These are phyloP conservation scores for Dianthus caryophyllus DNA, from an alignment of 148 eudicot species.

Conservation along the genomic window DNA sequence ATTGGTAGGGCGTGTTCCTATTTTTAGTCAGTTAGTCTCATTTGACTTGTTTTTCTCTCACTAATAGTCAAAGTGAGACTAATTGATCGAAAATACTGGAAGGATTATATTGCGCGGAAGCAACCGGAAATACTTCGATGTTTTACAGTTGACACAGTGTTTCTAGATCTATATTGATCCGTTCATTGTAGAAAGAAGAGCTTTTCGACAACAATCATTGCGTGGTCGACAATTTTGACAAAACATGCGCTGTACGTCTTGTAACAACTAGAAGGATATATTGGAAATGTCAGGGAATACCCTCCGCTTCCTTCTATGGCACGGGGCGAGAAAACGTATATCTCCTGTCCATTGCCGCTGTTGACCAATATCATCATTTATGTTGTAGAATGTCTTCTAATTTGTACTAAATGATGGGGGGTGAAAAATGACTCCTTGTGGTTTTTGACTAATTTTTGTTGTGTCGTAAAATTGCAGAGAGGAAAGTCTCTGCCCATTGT, in stretches of 20 bases:
- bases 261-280: neutral
- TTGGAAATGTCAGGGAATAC: neutral
- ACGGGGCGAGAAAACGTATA: neutral
- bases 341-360: conserved; percentile 2
- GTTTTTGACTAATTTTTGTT: neutral
- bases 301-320: neutral
- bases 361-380: conserved; percentile 9
- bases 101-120: conserved; percentile 11
- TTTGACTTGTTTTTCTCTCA: no score
- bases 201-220: neutral
- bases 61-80: no score
- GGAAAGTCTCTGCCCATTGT: no score
- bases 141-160: neutral
- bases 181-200: conserved; percentile 18
- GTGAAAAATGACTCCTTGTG: conserved; percentile 6
- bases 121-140: conserved; percentile 7
- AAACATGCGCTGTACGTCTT: no score
- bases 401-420: conserved; percentile 9
- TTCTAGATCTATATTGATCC: conserved; percentile 13
- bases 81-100: no score
- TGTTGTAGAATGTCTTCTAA: conserved; percentile 2
- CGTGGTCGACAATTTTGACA: no score
- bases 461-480: no score
- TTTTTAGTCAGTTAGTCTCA: no score
- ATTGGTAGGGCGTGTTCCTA: neutral